A percentile compares a stretch with the other conserved stretches of the same genome.
These are phyloP conservation scores for Leccinum variicolor DNA, from an alignment of 768 basidiomycete species.

Conservation along the genomic window DNA sequence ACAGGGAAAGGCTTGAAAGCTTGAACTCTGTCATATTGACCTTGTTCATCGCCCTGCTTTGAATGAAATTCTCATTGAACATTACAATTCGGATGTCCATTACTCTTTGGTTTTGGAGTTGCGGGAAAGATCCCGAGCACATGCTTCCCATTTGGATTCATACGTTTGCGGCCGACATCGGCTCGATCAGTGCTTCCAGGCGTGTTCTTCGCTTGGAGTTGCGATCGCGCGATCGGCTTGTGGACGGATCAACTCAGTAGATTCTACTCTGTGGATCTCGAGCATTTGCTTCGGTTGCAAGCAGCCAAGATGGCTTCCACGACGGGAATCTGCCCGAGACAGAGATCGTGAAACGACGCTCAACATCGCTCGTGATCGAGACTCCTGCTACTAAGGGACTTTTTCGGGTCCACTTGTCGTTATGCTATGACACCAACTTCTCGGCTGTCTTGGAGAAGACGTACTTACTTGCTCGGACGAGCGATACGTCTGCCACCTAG, in stretches of 20 bases:
- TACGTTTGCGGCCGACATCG: neutral
- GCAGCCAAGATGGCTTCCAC: neutral
- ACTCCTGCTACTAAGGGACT: neutral
- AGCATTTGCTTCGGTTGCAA: neutral
- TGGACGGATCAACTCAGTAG: neutral
- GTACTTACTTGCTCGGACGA: neutral
- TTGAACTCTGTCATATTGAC: neutral
- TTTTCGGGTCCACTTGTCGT: neutral
- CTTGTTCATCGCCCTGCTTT: neutral
- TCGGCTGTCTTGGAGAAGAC: neutral
- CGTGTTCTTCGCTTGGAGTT: neutral
- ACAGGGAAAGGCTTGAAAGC: constrained; percentile 29
- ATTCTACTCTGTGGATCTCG: neutral
- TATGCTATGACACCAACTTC: neutral
- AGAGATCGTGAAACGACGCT: neutral
- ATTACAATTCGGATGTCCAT: neutral
- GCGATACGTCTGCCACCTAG: neutral
- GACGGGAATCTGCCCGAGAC: neutral
- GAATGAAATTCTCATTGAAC: neutral
- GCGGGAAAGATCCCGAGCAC: neutral
- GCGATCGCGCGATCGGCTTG: neutral
- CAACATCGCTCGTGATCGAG: neutral
- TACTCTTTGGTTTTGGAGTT: neutral
- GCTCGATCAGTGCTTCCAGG: neutral
- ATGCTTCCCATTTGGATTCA: neutral